Evolutionary conservation across 148 eudicot genomes (phyloP).

Genomic region (Rhododendron williamsianum): DNA sequence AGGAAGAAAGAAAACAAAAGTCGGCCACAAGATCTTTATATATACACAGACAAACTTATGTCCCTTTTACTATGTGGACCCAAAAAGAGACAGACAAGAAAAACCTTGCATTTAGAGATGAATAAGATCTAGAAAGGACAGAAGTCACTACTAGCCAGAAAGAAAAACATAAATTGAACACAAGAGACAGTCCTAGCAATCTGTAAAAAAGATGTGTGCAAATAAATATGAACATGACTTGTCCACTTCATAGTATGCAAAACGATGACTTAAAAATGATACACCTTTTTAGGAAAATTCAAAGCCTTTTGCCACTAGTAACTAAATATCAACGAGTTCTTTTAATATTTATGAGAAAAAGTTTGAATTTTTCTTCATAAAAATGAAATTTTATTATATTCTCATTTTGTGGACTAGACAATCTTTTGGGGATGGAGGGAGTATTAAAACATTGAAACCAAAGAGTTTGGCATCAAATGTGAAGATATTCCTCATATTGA

Average conservation of each 20-base stretch:
- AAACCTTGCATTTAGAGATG: background rate
- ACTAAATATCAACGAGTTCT: background rate
- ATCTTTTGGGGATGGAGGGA: background rate
- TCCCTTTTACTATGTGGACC: background rate
- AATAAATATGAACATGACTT: background rate
- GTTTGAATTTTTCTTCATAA: no score
- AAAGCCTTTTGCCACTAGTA: background rate
- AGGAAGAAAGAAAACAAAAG: background rate
- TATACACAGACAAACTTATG: background rate
- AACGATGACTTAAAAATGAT: no score
- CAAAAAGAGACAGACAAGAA: background rate
- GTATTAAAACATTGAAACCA: background rate
- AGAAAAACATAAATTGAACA: conserved; percentile 1
- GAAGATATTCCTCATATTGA: background rate
- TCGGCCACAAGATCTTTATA: background rate
- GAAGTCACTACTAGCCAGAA: background rate
- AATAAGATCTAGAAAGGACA: background rate
- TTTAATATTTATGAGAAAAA: no score
- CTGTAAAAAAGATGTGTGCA: background rate
- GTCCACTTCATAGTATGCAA: background rate
- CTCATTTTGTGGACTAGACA: background rate
- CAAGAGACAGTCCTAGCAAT: background rate
- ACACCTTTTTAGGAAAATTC: no score
- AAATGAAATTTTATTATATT: no score
- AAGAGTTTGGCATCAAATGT: background rate